Percentiles rank a stretch among this genome's conserved stretches.
Evolutionary conservation across 2,329 filamentous ascomycete species (phyloP).

Genomic region (Hypoxylon sp.): DNA sequence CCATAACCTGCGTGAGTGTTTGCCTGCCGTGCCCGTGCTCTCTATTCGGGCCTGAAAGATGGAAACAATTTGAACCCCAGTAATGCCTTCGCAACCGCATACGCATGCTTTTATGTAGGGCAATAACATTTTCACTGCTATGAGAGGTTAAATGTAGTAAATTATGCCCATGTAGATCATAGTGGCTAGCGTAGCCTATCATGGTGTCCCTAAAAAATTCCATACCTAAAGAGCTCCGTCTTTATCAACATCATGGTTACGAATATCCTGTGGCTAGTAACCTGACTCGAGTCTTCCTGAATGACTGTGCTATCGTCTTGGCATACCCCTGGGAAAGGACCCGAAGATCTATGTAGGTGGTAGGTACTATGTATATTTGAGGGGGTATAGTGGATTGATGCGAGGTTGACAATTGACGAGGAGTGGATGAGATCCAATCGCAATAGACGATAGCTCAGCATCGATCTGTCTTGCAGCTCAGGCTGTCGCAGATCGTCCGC

Average conservation of each 20-base stretch:
- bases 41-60: neutral
- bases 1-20: neutral
- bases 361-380: neutral
- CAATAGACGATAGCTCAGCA: constrained; percentile 37
- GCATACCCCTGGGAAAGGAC: neutral
- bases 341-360: neutral
- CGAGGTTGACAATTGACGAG: constrained; percentile 23
- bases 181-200: constrained; percentile 3
- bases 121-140: neutral
- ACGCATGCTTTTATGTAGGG: neutral
- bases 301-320: neutral
- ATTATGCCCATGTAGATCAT: neutral
- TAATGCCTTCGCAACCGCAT: neutral
- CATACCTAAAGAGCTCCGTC: neutral
- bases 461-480: constrained; percentile 44
- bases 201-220: neutral
- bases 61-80: neutral
- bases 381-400: constrained; percentile 5
- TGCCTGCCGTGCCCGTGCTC: neutral
- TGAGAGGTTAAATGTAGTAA: neutral
- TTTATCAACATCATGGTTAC: neutral
- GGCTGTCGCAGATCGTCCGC: constrained; percentile 41
- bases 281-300: constrained; percentile 17
- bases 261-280: neutral
- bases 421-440: constrained; percentile 32